Evolutionary conservation across 768 basidiomycete species (phyloP).

Genomic region (Panaeolus cyanescens): DNA sequence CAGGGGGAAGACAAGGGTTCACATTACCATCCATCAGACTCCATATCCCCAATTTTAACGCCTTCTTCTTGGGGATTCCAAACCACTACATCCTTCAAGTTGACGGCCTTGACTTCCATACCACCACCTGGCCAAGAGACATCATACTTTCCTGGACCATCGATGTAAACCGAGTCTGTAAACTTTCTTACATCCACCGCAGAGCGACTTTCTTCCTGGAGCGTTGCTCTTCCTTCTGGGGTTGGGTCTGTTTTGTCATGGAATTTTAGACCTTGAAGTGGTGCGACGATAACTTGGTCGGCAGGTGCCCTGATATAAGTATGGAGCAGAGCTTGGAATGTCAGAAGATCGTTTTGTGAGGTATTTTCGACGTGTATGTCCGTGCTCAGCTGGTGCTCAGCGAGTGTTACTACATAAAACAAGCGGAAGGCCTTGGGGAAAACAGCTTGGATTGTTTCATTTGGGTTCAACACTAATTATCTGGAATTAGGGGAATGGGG

Average conservation of each 20-base stretch:
- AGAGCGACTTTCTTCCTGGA: conserved; percentile 60
- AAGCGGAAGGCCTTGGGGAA: conserved; percentile 75
- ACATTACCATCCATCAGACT: conserved; percentile 80
- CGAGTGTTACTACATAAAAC: conserved; percentile 79
- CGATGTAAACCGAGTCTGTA: conserved; percentile 81
- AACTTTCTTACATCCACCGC: conserved; percentile 65
- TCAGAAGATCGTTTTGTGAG: conserved; percentile 52
- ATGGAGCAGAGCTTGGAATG: conserved; percentile 94
- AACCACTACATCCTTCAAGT: conserved; percentile 80
- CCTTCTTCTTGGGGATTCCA: conserved; percentile 92
- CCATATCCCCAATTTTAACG: conserved; percentile 85
- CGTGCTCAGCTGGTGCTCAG: conserved; percentile 72
- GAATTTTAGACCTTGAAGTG: conserved; percentile 66
- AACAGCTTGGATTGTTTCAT: conserved; percentile 50
- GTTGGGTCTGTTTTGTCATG: conserved; percentile 79
- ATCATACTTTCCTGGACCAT: conserved; percentile 55
- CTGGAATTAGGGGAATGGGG: background rate
- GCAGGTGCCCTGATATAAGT: conserved; percentile 79
- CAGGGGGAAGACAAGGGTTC: background rate
- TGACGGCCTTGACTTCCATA: conserved; percentile 50
- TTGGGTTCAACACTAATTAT: conserved; percentile 62
- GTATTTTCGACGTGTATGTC: conserved; percentile 82
- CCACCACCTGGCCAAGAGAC: conserved; percentile 62
- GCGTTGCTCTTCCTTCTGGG: conserved; percentile 45
- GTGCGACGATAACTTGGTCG: conserved; percentile 56